Base-by-base conservation (phyloP, 306 rosid genomes). In the Heteromeles arbutifolia region DNA sequence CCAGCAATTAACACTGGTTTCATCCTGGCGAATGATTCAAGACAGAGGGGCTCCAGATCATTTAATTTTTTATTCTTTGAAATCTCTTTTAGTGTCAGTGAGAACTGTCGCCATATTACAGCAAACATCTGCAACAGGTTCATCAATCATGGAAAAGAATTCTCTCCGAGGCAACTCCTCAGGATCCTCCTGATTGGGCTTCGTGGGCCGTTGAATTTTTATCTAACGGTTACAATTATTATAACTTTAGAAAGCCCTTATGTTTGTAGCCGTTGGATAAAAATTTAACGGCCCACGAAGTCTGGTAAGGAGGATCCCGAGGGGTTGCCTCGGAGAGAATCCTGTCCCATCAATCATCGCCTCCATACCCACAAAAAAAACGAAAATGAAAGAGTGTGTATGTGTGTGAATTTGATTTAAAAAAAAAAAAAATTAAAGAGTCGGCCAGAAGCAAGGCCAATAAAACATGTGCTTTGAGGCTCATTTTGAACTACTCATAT, bases 1-100 rank as follows among this genome's bases (percentile, higher is more conserved):
- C 54, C 21, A 5, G 54, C 54, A 15, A 37, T 37, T 7, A 37
- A 48, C 54, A 8, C 21, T 44, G 5, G 28, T 77, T 52, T 57
- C 28, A 44, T 32, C 19, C 45, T 63, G 8, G 77, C 57, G 74
- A 74, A 70, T 44, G 54, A 74, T 74, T 58, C 53, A 78, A 29
- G 29, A 37, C 74, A 81, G 73, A 74, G 75, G 74, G 83, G 81
- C 50, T 67, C 85, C 83, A 77, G 62, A 63, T 73, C 80, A 79
- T 77, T 79, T 15, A 77, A 25, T 25, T 17, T 18, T 11, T 28
- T 48, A 29, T 72, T 69, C 43, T 28, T 17, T 62, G 63, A 4
- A 3, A 41, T 61, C 65, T 25, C 37, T 29, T 45, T 52, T n/a
- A 11, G 32, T 29, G 39, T 57, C 65, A 53, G 56, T 70, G 50